Evolutionary conservation across 495 filamentous ascomycete genomes (phyloP).

Genomic region (Evernia prunastri): DNA sequence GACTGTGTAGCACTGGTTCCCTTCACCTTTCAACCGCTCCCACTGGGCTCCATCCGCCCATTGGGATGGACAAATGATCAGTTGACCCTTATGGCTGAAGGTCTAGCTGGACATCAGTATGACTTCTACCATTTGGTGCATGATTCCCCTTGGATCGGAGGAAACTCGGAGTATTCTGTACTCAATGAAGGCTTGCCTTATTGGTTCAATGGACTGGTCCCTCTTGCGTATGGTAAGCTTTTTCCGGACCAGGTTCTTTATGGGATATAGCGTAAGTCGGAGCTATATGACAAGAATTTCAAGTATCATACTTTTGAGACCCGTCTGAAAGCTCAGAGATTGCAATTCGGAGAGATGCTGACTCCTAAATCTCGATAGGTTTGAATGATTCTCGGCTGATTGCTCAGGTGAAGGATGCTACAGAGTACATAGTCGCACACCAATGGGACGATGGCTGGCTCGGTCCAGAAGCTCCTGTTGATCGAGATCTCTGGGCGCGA

Average conservation of each 20-base stretch:
- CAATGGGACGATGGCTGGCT: slow-evolving; percentile 57
- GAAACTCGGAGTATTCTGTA: slow-evolving; percentile 49
- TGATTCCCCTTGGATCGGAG: slow-evolving; percentile 51
- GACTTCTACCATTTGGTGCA: slow-evolving; percentile 55
- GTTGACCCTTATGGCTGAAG: slow-evolving; percentile 44
- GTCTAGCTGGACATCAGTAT: slow-evolving; percentile 53
- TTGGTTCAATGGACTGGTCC: slow-evolving; percentile 62
- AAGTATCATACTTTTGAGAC: background rate
- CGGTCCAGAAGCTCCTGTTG: slow-evolving; percentile 44
- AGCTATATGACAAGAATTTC: background rate
- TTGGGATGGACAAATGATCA: slow-evolving; percentile 57
- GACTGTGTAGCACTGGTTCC: slow-evolving; percentile 11
- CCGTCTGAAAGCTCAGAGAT: background rate
- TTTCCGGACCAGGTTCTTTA: background rate
- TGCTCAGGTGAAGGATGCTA: slow-evolving; percentile 42
- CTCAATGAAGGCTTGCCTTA: slow-evolving; percentile 57
- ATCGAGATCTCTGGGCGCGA: slow-evolving; percentile 49
- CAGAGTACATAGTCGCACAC: slow-evolving; percentile 46
- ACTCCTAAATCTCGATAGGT: slow-evolving; percentile 7
- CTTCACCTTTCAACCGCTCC: slow-evolving; percentile 42
- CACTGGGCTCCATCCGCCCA: slow-evolving; percentile 52
- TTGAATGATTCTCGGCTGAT: slow-evolving; percentile 51
- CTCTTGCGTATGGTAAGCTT: slow-evolving; percentile 45
- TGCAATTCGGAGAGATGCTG: background rate
- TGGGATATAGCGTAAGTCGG: background rate